These are phyloP conservation scores for Fraxinus baroniana DNA, from an alignment of 305 asterid genomes.

Conservation along the genomic window DNA sequence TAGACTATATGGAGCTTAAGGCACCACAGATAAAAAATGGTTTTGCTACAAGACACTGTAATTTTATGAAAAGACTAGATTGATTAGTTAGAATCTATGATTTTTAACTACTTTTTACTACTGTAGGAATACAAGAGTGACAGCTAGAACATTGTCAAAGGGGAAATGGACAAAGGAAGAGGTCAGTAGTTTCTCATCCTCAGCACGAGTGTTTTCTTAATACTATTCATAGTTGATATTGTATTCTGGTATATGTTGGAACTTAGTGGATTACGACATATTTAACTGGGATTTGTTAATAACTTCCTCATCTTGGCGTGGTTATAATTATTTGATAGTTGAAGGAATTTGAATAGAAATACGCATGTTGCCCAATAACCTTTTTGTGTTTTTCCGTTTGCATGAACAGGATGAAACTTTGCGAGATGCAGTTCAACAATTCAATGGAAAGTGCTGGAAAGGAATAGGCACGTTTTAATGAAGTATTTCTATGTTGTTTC, in stretches of 20 bases:
- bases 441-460: constrained; percentile 50
- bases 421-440: constrained; percentile 38
- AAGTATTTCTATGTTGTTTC: not conserved
- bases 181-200: constrained; percentile 26
- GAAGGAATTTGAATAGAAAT: not conserved
- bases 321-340: not conserved
- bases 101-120: not conserved
- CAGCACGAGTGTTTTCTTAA: not conserved
- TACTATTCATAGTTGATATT: not conserved
- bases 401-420: constrained; percentile 41
- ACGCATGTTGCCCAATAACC: not conserved
- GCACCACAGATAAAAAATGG: not conserved
- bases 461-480: constrained; percentile 39
- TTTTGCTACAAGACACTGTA: not conserved
- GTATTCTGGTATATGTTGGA: not conserved
- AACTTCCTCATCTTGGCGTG: not conserved
- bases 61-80: not conserved
- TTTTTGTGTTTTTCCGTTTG: not conserved
- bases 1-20: not conserved
- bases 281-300: not conserved
- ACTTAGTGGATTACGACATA: not conserved
- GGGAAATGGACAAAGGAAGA: constrained; percentile 62
- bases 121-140: constrained; percentile 26
- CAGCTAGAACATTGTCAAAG: constrained; percentile 42
- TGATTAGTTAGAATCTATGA: not conserved